These are phyloP conservation scores for Hondaea fermentalgiana DNA, from an alignment of 108 stramenopile species.

Conservation along the genomic window DNA sequence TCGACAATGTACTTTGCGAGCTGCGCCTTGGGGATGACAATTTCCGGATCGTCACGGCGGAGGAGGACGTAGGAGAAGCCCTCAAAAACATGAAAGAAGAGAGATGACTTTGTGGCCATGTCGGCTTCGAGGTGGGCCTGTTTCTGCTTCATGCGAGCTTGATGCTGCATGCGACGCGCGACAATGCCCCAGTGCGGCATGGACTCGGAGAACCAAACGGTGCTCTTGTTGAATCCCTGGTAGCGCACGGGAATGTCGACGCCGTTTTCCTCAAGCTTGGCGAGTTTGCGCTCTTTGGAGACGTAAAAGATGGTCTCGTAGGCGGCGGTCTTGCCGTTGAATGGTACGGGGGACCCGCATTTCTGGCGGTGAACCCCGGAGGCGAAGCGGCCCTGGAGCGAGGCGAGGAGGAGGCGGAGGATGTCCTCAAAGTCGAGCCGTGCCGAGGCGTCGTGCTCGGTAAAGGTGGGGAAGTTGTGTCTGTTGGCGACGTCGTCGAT, in stretches of 20 bases:
- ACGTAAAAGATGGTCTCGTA: slow-evolving; percentile 4
- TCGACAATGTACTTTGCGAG: slow-evolving; percentile 5
- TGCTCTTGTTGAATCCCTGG: background rate
- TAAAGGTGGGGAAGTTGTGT: background rate
- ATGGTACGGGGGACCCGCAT: slow-evolving; percentile 2
- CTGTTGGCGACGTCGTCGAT: background rate
- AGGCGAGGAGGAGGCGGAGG: background rate
- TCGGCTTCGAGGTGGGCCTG: background rate
- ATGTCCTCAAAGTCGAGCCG: background rate
- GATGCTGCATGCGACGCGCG: slow-evolving; percentile 16
- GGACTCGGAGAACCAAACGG: background rate
- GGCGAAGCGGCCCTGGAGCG: background rate
- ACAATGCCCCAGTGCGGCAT: background rate
- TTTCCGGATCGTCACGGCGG: background rate
- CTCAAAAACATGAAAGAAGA: slow-evolving; percentile 12
- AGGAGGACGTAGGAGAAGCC: slow-evolving; percentile 11
- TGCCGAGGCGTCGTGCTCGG: background rate
- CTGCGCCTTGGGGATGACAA: background rate
- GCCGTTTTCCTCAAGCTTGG: background rate
- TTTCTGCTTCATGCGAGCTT: slow-evolving; percentile 12
- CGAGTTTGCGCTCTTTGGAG: slow-evolving; percentile 18
- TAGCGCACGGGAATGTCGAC: background rate
- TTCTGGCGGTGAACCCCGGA: background rate
- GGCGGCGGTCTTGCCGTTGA: background rate
- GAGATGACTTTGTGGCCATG: background rate